phyloP scores from a whole-genome alignment of 2,329 filamentous ascomycete species.

The Talaromyces verruculosus region DNA sequence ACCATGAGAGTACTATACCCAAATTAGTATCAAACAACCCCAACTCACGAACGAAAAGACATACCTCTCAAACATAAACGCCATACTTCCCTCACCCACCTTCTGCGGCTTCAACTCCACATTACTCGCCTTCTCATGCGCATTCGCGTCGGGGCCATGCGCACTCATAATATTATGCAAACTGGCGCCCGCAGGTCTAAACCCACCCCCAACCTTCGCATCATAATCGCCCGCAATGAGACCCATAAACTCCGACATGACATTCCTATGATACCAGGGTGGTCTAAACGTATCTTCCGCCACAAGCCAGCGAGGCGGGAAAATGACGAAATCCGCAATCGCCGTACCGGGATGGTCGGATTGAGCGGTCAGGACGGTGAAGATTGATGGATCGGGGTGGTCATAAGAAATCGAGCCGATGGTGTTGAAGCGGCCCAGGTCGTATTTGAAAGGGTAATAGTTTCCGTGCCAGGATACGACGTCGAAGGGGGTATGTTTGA shows the following conservation, averaged over 20 bases:
- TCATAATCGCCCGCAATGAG: conserved; percentile 62
- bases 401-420: conserved; percentile 73
- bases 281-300: conserved; percentile 61
- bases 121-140: conserved; percentile 57
- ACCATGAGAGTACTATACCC: conserved; percentile 61
- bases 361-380: conserved; percentile 63
- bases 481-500: conserved; percentile 73
- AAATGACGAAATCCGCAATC: conserved; percentile 65
- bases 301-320: conserved; percentile 64
- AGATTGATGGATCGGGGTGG: conserved; percentile 77
- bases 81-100: conserved; percentile 60
- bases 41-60: conserved; percentile 3
- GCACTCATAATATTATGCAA: conserved; percentile 72
- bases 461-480: conserved; percentile 79
- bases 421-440: conserved; percentile 72
- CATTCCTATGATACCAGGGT: conserved; percentile 65
- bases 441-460: conserved; percentile 80
- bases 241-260: conserved; percentile 67
- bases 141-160: conserved; percentile 59
- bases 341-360: conserved; percentile 61
- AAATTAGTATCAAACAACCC: not conserved
- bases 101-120: conserved; percentile 56
- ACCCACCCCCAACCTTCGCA: conserved; percentile 58
- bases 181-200: conserved; percentile 61
- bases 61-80: conserved; percentile 64